phyloP scores from a whole-genome alignment of 306 rosid genomes.

The Vigna trinervia region DNA sequence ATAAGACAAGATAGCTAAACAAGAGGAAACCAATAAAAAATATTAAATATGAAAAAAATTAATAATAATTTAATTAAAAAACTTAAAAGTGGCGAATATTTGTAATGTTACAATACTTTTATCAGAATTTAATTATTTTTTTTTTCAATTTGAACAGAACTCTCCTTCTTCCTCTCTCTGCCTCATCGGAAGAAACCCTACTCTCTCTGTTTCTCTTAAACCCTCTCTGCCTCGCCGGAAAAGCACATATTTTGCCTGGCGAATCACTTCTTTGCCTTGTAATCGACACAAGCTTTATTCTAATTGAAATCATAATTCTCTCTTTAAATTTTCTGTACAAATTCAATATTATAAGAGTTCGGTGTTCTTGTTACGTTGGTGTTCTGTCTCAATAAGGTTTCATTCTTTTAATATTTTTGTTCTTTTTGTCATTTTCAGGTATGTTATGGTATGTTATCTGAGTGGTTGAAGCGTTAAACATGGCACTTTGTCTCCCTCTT shows the following conservation, averaged over 20 bases:
- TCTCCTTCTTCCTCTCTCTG: too few species aligned
- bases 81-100: too few species aligned
- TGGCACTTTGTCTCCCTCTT: slow-evolving; percentile 58
- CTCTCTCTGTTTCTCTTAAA: not conserved
- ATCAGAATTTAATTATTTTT: too few species aligned
- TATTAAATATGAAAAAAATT: too few species aligned
- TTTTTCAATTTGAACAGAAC: too few species aligned
- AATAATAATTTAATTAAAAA: too few species aligned
- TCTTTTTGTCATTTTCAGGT: slow-evolving; percentile 43
- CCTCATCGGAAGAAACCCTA: not conserved
- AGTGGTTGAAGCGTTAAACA: slow-evolving; percentile 32
- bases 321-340: not conserved
- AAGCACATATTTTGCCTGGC: not conserved
- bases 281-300: not conserved
- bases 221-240: not conserved
- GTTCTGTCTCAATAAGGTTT: slow-evolving; percentile 14
- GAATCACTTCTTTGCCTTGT: not conserved
- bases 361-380: slow-evolving; percentile 1
- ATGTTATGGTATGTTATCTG: slow-evolving; percentile 29
- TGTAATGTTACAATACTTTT: too few species aligned
- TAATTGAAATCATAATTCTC: not conserved
- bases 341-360: not conserved
- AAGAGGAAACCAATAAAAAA: too few species aligned
- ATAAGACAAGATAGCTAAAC: too few species aligned
- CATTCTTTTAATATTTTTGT: not conserved